A percentile compares a stretch with the other conserved stretches of the same genome.
These are phyloP conservation scores for Remersonia thermophila DNA, from an alignment of 2,329 filamentous ascomycete species.

Conservation along the genomic window DNA sequence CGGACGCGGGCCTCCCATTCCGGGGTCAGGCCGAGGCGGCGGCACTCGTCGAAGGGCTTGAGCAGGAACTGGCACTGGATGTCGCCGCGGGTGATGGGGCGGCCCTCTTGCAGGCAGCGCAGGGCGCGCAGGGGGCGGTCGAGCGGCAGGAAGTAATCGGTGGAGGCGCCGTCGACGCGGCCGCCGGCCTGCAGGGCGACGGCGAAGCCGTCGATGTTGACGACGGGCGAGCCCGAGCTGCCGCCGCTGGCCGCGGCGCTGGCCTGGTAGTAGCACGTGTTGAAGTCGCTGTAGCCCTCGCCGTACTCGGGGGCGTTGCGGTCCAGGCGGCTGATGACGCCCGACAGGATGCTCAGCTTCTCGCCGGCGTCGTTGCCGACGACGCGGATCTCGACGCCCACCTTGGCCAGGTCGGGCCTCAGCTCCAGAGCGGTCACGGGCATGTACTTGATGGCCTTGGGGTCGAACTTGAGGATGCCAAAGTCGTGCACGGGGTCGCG, in stretches of 20 bases:
- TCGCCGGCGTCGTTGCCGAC: slow-evolving; percentile 98
- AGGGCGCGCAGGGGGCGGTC: slow-evolving; percentile 82
- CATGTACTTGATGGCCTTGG: slow-evolving; percentile 96
- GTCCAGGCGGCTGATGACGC: slow-evolving; percentile 91
- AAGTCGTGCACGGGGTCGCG: slow-evolving; percentile 98
- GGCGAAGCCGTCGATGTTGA: slow-evolving; percentile 86
- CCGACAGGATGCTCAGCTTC: slow-evolving; percentile 94
- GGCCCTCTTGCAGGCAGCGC: slow-evolving; percentile 66
- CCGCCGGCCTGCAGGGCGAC: slow-evolving; percentile 91
- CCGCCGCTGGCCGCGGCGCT: slow-evolving; percentile 93
- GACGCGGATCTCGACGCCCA: slow-evolving; percentile 89
- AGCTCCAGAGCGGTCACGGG: slow-evolving; percentile 67
- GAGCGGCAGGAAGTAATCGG: slow-evolving; percentile 91
- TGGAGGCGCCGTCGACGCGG: slow-evolving; percentile 85
- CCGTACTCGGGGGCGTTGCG: slow-evolving; percentile 96
- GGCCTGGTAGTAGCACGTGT: slow-evolving; percentile 89
- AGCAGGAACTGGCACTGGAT: slow-evolving; percentile 96
- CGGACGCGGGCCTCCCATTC: slow-evolving; percentile 81
- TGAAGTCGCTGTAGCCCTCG: slow-evolving; percentile 97
- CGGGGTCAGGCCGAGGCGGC: slow-evolving; percentile 70
- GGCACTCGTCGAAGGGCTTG: slow-evolving; percentile 95
- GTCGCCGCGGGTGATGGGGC: slow-evolving; percentile 76
- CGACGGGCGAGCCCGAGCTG: slow-evolving; percentile 95
- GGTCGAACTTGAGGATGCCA: slow-evolving; percentile 91
- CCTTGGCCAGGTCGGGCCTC: slow-evolving; percentile 74